These are phyloP conservation scores for Pseudotsuga menziesii DNA, from an alignment of 75 land plant genomes.

Conservation along the genomic window DNA sequence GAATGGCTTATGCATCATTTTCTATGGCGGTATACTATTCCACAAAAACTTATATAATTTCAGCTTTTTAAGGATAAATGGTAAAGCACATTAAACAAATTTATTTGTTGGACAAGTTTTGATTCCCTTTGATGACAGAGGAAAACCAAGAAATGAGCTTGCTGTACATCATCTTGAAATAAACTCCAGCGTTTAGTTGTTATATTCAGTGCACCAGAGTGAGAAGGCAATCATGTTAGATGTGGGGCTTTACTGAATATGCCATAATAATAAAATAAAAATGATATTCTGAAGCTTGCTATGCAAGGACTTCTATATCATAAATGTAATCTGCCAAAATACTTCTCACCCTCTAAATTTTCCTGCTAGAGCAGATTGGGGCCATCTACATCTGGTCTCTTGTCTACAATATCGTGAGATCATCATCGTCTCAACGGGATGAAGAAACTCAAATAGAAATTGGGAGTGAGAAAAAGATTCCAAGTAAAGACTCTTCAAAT, in stretches of 20 bases:
- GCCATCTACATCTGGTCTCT: constrained; percentile 51
- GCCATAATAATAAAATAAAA: background rate
- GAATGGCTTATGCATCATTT: constrained; percentile 73
- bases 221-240: background rate
- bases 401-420: constrained; percentile 48
- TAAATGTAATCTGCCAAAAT: background rate
- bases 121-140: background rate
- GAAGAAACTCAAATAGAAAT: background rate
- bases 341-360: background rate
- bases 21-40: constrained; percentile 56
- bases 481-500: background rate
- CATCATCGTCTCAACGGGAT: constrained; percentile 24
- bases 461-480: background rate
- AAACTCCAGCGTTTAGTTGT: background rate
- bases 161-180: background rate
- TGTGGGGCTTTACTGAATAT: background rate
- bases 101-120: background rate
- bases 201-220: background rate
- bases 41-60: background rate
- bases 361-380: constrained; percentile 33
- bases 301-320: background rate
- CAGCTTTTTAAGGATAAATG: background rate
- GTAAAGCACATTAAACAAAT: background rate
- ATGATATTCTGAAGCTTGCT: background rate
- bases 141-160: background rate